phyloP scores from a whole-genome alignment of 768 basidiomycete species.

The Leccinellum luteum region DNA sequence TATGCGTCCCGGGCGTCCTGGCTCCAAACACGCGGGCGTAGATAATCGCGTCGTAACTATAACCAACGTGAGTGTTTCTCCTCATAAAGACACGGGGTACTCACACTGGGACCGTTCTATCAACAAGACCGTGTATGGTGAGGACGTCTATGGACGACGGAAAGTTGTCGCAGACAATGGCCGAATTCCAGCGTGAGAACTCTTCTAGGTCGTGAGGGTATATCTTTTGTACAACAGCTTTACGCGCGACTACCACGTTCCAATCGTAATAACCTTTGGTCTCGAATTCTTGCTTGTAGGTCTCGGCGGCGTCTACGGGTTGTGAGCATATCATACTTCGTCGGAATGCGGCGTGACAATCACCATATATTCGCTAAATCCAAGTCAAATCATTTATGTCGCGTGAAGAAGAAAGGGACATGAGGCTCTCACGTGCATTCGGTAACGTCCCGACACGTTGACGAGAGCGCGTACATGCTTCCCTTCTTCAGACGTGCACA shows the following conservation, averaged over 20 bases:
- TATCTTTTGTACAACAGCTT: slow-evolving; percentile 49
- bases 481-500: slow-evolving; percentile 61
- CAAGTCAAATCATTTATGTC: too few species aligned
- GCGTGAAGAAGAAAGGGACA: neutral
- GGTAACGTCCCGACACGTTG: slow-evolving; percentile 74
- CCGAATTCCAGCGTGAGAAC: slow-evolving; percentile 66
- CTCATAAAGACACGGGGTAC: slow-evolving; percentile 23
- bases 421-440: slow-evolving; percentile 64
- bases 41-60: slow-evolving; percentile 69
- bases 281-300: slow-evolving; percentile 51
- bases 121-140: slow-evolving; percentile 73
- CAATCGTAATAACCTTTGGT: slow-evolving; percentile 61
- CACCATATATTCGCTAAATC: slow-evolving; percentile 30
- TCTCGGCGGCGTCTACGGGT: slow-evolving; percentile 17
- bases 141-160: slow-evolving; percentile 64
- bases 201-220: slow-evolving; percentile 56
- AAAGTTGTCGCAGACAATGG: slow-evolving; percentile 66
- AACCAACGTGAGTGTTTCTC: neutral
- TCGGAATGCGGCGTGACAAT: neutral
- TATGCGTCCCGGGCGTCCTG: slow-evolving; percentile 66
- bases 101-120: slow-evolving; percentile 67
- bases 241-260: slow-evolving; percentile 64
- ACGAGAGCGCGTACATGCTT: slow-evolving; percentile 57
- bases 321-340: slow-evolving; percentile 1
- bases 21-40: slow-evolving; percentile 60